Evolutionary conservation across 345 rosid genomes (phyloP), one percentile per base, ranked within the genome.

Genomic region (Lepidium africanum): DNA sequence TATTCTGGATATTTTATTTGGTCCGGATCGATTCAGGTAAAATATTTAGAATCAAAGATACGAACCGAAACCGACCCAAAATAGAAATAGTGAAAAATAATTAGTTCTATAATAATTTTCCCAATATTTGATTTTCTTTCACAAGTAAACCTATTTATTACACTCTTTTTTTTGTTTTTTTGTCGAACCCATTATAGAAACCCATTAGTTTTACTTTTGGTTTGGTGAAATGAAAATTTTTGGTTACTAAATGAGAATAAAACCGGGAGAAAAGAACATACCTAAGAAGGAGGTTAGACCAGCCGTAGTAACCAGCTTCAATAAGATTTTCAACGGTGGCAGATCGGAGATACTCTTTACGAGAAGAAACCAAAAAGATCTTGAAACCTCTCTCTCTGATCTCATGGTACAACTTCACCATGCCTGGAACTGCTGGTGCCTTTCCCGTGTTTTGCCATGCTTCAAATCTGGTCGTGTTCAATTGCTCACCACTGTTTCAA

Each of bases 291-390:
- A 92, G 92, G 60, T 77, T 45, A 50, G 86, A 48, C 98, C 98
- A 92, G 51, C 96, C 87, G 59, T 92, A 88, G 75, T 82, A 89
- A 15, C 98, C 98, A 17, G 39, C 95, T 17, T 74, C 59, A 68
- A 92, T 82, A 46, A 89, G 98, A 71, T 92, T 89, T 39, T 87
- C 91, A 1, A 86, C 88, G 3, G 98, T 92, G 74, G 88, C 65
- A 17, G 92, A 86, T 84, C 98, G 77, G 12, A 89, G 83, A 35
- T 75, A 66, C 45, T 92, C 92, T 55, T 78, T 82, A 65, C 98
- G 85, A 25, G 96, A 83, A 53, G 98, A 92, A 57, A 92, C 73
- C n/a, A 89, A 72, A 69, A 87, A 83, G 76, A 89, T 85, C 72
- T 89, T 87, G 66, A 86, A 47, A 36, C 98, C 96, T 73, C 66